phyloP scores from a whole-genome alignment of 805 yeast species.

The Grigorovia humatica region DNA sequence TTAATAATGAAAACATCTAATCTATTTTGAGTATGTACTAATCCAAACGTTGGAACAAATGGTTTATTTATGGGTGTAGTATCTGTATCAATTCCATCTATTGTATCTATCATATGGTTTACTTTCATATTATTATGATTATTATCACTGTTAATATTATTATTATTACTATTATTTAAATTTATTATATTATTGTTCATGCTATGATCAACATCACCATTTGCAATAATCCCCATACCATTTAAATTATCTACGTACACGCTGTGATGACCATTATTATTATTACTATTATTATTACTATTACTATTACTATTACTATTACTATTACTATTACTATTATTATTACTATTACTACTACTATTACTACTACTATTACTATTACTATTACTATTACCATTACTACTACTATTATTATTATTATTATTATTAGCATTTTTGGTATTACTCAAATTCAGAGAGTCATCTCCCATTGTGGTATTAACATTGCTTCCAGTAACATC shows the following conservation, averaged over 20 bases:
- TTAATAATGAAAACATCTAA: constrained; percentile 23
- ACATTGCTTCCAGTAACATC: neutral
- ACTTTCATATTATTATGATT: neutral
- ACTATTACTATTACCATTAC: too few species aligned
- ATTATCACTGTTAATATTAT: neutral
- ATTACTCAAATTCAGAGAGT: neutral
- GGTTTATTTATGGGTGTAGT: constrained; percentile 13
- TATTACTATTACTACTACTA: too few species aligned
- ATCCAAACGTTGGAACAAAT: constrained; percentile 1
- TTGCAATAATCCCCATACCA: neutral
- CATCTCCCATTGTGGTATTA: neutral
- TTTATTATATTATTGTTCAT: neutral
- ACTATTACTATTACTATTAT: too few species aligned
- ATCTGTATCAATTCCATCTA: neutral
- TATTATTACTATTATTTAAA: neutral
- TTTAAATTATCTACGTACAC: too few species aligned
- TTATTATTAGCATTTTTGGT: neutral
- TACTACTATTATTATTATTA: too few species aligned
- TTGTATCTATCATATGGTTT: neutral
- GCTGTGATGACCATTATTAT: neutral
- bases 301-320: too few species aligned
- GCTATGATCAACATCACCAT: neutral
- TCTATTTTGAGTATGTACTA: constrained; percentile 17
- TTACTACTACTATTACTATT: too few species aligned
- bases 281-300: neutral